These are phyloP conservation scores for Chlamydomonas sp. DNA, from an alignment of 139 green algal genomes.

Conservation along the genomic window DNA sequence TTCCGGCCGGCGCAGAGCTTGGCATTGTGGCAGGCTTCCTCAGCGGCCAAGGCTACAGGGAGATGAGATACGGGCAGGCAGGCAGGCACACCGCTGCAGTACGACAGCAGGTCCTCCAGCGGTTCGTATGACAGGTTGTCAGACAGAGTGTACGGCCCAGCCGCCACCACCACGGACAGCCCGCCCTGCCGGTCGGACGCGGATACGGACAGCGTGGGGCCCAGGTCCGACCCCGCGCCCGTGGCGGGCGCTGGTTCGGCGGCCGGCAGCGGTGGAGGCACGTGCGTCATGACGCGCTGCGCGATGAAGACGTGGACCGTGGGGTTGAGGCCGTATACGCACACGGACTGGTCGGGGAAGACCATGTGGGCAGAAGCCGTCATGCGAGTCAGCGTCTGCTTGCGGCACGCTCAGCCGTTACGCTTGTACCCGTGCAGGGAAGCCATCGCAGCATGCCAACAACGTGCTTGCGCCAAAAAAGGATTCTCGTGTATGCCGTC, in stretches of 20 bases:
- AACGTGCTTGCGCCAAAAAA: not conserved
- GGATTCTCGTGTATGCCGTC: no score
- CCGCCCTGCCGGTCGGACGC: not conserved
- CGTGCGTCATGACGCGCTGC: slow-evolving; percentile 60
- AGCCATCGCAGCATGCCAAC: not conserved
- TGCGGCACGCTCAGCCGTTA: no score
- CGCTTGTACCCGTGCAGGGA: no score
- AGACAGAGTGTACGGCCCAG: slow-evolving; percentile 75
- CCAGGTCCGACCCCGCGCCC: no score
- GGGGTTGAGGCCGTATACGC: slow-evolving; percentile 80
- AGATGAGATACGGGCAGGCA: no score
- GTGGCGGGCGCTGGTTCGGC: not conserved
- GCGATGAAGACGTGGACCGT: slow-evolving; percentile 78
- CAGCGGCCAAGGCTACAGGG: no score
- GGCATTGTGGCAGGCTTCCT: no score
- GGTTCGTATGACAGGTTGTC: slow-evolving; percentile 77
- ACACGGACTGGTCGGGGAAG: slow-evolving; percentile 60
- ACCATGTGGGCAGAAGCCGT: slow-evolving; percentile 14
- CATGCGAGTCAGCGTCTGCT: not conserved
- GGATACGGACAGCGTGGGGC: not conserved
- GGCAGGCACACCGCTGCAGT: slow-evolving; percentile 45
- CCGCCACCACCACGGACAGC: slow-evolving; percentile 68
- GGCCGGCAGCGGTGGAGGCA: slow-evolving; percentile 46
- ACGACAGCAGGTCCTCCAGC: slow-evolving; percentile 79
- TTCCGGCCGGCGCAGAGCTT: no score